Percentiles rank a stretch among this genome's conserved stretches.
Evolutionary conservation across 2,329 filamentous ascomycete species (phyloP).

Genomic region (Daldinia sp.): DNA sequence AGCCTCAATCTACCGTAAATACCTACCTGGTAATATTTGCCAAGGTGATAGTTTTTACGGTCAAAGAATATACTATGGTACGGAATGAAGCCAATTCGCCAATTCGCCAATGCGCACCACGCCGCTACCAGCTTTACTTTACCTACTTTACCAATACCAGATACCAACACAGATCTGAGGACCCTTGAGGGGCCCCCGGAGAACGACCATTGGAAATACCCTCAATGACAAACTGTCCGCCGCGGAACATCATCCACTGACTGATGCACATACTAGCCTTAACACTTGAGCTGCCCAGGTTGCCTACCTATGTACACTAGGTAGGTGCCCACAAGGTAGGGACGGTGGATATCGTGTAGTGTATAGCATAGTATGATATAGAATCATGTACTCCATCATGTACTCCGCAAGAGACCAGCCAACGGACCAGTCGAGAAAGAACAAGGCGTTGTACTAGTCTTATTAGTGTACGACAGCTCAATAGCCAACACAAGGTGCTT

Average conservation of each 20-base stretch:
- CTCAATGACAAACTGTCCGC: neutral
- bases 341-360: neutral
- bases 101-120: slow-evolving; percentile 24
- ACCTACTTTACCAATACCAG: neutral
- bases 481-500: slow-evolving; percentile 8
- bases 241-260: slow-evolving; percentile 1
- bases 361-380: neutral
- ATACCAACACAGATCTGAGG: slow-evolving; percentile 24
- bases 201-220: slow-evolving; percentile 7
- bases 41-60: slow-evolving; percentile 18
- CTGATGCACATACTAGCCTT: neutral
- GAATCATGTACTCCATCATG: slow-evolving; percentile 28
- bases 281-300: no score
- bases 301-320: no score
- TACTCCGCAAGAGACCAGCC: slow-evolving; percentile 35
- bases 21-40: slow-evolving; percentile 7
- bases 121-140: slow-evolving; percentile 5
- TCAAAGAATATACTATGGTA: slow-evolving; percentile 4
- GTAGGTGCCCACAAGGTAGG: no score
- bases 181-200: neutral
- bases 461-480: slow-evolving; percentile 21
- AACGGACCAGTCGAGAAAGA: slow-evolving; percentile 11
- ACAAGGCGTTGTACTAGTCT: slow-evolving; percentile 18
- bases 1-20: slow-evolving; percentile 10
- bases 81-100: slow-evolving; percentile 1